Base-by-base conservation (phyloP, 2,329 filamentous ascomycete genomes). In the Periconia macrospinosa region DNA sequence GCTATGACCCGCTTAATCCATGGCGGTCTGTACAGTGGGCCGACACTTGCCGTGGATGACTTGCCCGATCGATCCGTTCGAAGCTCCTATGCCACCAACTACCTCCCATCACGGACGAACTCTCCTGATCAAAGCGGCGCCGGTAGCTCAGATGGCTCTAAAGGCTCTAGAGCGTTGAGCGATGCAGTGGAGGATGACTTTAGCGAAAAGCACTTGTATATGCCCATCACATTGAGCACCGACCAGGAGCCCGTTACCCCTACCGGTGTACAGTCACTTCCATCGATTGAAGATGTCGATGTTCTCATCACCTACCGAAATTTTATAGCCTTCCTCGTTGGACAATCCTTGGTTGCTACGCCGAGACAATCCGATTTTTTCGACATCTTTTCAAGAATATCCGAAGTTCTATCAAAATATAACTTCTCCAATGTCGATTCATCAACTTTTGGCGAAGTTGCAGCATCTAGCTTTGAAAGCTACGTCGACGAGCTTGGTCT, bases 401-500 rank as follows among this genome's bases (percentile, higher is more conserved):
- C 83, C 1, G 80, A 80, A 15, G 75, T 86, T 37, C 69, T 88
- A 18, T 76, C 79, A 20, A 77, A 80, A 14, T 86, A 85, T 58
- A 79, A 81, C 40, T 87, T 87, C 64, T 80, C 79, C 33, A 87
- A 86, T 61, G 65, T 84, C 6, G 85, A 87, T 56, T 82, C 82
- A 2, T 85, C 84, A 3, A 86, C 82, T n/a, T 86, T 81, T 62
- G 85, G 85, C 54, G 84, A 87, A 62, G 80, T 84, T 2, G 83
- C 82, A 15, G 80, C 79, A 44, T 77, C 84, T 15, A 88, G 86
- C 69, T 91, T 92, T 61, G 80, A 85, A 56, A 84, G 84, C 63
- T 95, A 92, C 66, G 85, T 92, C 55, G 87, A 92, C 45, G 88
- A 94, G 70, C 79, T 92, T 56, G 81, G 80, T 18, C 77, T 97